A percentile compares a stretch with the other conserved stretches of the same genome.
These are phyloP conservation scores for Chalciporus pseudorubinellus DNA, from an alignment of 768 basidiomycete species.

Conservation along the genomic window DNA sequence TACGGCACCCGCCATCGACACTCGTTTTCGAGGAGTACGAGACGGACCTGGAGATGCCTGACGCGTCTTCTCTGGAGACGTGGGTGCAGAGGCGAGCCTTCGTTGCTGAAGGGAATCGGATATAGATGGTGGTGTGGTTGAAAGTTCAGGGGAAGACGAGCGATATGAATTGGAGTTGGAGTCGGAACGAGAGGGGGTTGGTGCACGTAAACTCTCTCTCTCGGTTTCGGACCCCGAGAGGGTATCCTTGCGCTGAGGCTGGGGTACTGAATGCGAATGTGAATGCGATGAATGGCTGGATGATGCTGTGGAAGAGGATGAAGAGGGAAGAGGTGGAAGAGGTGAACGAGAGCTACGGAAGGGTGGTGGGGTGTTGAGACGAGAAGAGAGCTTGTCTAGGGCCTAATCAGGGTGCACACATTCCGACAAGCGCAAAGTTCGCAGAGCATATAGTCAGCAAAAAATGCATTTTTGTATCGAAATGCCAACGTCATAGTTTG, in stretches of 20 bases:
- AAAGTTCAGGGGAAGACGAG: slow-evolving; percentile 39
- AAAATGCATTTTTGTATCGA: slow-evolving; percentile 3
- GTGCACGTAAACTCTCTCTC: slow-evolving; percentile 51
- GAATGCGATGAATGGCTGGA: slow-evolving; percentile 37
- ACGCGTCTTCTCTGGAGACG: slow-evolving; percentile 41
- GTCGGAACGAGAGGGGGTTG: slow-evolving; percentile 30
- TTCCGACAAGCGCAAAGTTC: background rate
- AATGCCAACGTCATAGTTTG: slow-evolving; percentile 5
- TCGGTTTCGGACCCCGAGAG: slow-evolving; percentile 83
- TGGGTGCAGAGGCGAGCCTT: slow-evolving; percentile 49
- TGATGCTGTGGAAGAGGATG: slow-evolving; percentile 36
- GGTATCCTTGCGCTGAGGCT: slow-evolving; percentile 32
- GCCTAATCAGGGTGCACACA: slow-evolving; percentile 40
- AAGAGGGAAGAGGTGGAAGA: slow-evolving; percentile 29
- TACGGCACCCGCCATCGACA: slow-evolving; percentile 36
- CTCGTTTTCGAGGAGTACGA: slow-evolving; percentile 42
- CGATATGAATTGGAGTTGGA: slow-evolving; percentile 31
- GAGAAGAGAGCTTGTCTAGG: slow-evolving; percentile 65
- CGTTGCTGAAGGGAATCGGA: slow-evolving; percentile 30
- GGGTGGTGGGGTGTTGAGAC: slow-evolving; percentile 58
- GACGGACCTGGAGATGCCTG: slow-evolving; percentile 40
- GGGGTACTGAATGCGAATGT: slow-evolving; percentile 27
- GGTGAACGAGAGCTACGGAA: slow-evolving; percentile 40
- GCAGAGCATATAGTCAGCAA: slow-evolving; percentile 21
- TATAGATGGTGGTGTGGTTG: slow-evolving; percentile 36